Evolutionary conservation across 495 filamentous ascomycete genomes (phyloP).

Genomic region (Cetradonia linearis): DNA sequence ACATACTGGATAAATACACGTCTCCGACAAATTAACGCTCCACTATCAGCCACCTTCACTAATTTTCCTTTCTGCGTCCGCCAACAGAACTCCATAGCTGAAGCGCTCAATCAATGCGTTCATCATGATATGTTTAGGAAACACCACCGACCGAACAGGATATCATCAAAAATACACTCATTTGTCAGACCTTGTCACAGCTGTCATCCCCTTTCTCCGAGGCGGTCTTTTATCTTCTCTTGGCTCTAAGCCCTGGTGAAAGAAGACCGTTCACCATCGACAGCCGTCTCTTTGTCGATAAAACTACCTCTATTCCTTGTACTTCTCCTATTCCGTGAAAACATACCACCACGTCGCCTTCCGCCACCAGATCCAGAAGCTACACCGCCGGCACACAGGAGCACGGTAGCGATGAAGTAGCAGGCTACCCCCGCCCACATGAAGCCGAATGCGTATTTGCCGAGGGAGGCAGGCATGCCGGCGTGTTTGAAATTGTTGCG

Average conservation of each 20-base stretch:
- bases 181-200: neutral
- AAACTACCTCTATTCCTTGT: slow-evolving; percentile 37
- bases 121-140: too few species aligned
- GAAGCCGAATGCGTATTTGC: slow-evolving; percentile 69
- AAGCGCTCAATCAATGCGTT: too few species aligned
- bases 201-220: neutral
- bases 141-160: neutral
- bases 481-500: slow-evolving; percentile 56
- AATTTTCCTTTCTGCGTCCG: too few species aligned
- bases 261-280: slow-evolving; percentile 11
- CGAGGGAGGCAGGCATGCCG: slow-evolving; percentile 50
- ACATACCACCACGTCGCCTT: slow-evolving; percentile 23
- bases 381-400: slow-evolving; percentile 52
- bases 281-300: slow-evolving; percentile 24
- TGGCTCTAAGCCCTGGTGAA: slow-evolving; percentile 2
- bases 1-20: too few species aligned
- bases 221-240: neutral
- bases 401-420: slow-evolving; percentile 56
- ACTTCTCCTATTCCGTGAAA: slow-evolving; percentile 31
- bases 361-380: slow-evolving; percentile 18
- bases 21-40: too few species aligned
- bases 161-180: neutral
- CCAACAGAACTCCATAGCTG: too few species aligned
- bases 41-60: too few species aligned
- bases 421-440: slow-evolving; percentile 70